Base-by-base conservation (phyloP, 805 yeast species). In the Wickerhamiella siamensis region DNA sequence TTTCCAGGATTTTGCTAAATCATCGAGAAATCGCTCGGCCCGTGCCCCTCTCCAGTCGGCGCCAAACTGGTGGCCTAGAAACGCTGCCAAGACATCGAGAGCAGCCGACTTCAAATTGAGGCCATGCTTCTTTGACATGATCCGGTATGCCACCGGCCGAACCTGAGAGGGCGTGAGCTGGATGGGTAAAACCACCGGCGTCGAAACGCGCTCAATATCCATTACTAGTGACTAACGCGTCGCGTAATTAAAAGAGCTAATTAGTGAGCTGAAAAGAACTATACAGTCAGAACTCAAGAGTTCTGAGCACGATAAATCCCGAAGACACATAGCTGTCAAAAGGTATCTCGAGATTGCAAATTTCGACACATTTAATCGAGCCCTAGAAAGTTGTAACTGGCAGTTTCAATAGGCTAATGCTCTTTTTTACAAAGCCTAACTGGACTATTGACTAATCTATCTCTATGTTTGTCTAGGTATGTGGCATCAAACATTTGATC, bases 71-170 rank as follows among this genome's bases (percentile, higher is more conserved):
- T 66, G 67, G 2, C 96, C 91, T 20, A 91, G 67, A 41, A 74
- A 71, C n/a, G 75, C 76, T 1, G 95, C 82, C 26, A 91, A 62
- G 1, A 71, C 70, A 35, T 68, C 71, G 14, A 91, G 64, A 0
- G 95, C 97, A 48, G 81, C 78, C 0, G 95, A 77, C 53, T 88
- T 84, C 48, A 91, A 72, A 58, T 86, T 86, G 22, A 91, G 70
- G 0, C 96, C 95, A 57, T 84, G 88, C 56, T 88, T 91, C 60
- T 86, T 88, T 4, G 97, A 83, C 6, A 91, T 60, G 1, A 88
- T 73, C 33, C 98, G 67, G 58, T 87, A 91, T 0, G 96, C 96
- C 38, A 88, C 63, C 1, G 98, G 98, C 36, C 98, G 71, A 35
- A 91, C 64, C 53, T 82, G 82, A 0, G 88, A 74, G 0, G 95